Conservation (phyloP, 1,284 basidiomycete genomes). For the Paramarasmius palmivorus region DNA sequence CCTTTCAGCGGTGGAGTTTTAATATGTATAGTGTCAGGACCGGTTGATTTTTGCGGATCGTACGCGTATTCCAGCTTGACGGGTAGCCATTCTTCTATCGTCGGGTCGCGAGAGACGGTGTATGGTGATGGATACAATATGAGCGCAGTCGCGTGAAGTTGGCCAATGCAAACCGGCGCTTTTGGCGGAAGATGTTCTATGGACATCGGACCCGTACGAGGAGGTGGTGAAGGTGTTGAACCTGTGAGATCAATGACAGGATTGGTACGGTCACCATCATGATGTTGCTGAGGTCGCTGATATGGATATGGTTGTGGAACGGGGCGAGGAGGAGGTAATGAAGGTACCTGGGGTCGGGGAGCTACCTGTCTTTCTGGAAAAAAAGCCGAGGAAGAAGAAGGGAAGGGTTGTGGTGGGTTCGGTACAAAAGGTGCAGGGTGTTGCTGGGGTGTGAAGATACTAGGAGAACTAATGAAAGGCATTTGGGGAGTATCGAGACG, state of each 20-base stretch:
- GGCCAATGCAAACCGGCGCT: conserved; percentile 87
- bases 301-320: conserved; percentile 6
- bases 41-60: conserved; percentile 51
- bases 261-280: conserved; percentile 27
- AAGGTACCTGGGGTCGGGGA: conserved; percentile 23
- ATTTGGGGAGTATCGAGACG: conserved; percentile 34
- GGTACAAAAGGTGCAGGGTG: conserved; percentile 43
- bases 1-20: conserved; percentile 59
- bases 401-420: no score
- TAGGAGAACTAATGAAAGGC: conserved; percentile 4
- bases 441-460: conserved; percentile 11
- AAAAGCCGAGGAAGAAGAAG: conserved; percentile 35
- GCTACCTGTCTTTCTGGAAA: conserved; percentile 15
- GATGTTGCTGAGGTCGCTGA: no score
- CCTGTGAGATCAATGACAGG: conserved; percentile 77
- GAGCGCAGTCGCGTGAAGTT: conserved; percentile 78
- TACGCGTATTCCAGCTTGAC: conserved; percentile 78
- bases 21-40: conserved; percentile 82
- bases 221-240: conserved; percentile 71
- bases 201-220: conserved; percentile 22
- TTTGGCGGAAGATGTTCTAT: conserved; percentile 59
- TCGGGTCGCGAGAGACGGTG: conserved; percentile 43
- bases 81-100: conserved; percentile 69
- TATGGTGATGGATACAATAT: conserved; percentile 86
- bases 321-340: conserved; percentile 18